A percentile compares a stretch with the other conserved stretches of the same genome.
phyloP scores from a whole-genome alignment of 805 yeast species.

The Saturnispora quitensis region DNA sequence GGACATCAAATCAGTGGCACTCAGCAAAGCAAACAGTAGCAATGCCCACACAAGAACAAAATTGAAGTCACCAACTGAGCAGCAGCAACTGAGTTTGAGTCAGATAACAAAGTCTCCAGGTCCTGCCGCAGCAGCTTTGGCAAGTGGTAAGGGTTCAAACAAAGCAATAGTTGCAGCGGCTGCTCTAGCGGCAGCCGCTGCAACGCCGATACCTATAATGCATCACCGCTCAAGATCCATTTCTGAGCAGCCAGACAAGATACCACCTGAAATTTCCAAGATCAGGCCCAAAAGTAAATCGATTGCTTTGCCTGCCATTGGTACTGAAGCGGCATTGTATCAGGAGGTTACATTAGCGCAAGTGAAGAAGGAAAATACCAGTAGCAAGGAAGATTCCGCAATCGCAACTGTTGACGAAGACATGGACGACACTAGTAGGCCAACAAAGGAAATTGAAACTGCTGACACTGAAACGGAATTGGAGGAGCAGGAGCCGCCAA shows the following conservation, averaged over 20 bases:
- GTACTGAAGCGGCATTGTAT: neutral
- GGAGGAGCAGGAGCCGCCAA: neutral
- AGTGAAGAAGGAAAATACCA: neutral
- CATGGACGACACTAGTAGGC: neutral
- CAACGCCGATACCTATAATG: conserved; percentile 52
- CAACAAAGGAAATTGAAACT: neutral
- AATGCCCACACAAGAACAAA: neutral
- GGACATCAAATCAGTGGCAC: neutral
- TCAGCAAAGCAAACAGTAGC: neutral
- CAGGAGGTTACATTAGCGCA: neutral
- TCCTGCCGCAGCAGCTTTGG: conserved; percentile 31
- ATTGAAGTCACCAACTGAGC: neutral
- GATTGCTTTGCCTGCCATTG: neutral
- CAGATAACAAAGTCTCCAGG: conserved; percentile 29
- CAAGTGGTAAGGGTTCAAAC: conserved; percentile 24
- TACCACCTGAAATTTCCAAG: neutral
- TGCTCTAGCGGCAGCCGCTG: conserved; percentile 76
- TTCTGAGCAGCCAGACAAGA: conserved; percentile 1
- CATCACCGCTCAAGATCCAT: neutral
- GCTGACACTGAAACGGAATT: neutral
- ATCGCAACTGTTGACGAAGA: neutral
- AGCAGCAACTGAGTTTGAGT: conserved; percentile 1
- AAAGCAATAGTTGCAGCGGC: conserved; percentile 74
- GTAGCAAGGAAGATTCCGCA: neutral
- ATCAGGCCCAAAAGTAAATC: neutral